Conservation (phyloP, 345 rosid genomes). For the Hibiscus trionum region DNA sequence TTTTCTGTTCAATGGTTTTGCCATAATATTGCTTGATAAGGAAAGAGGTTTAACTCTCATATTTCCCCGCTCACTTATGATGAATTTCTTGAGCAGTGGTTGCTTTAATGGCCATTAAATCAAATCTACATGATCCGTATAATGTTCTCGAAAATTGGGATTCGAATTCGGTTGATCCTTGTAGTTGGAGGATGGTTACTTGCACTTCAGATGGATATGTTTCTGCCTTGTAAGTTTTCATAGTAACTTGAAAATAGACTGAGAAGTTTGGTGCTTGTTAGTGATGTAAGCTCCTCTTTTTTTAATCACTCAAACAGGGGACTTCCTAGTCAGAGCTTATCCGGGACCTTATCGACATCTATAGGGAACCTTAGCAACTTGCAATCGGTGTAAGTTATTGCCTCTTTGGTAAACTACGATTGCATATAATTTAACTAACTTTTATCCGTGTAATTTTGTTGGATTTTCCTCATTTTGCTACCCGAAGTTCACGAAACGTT, state of each 20-base stretch:
- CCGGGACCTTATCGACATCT: constrained; percentile 44
- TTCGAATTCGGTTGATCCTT: constrained; percentile 93
- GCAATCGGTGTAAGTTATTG: constrained; percentile 70
- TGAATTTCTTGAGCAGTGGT: constrained; percentile 56
- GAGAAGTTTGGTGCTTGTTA: not conserved
- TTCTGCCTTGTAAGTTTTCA: constrained; percentile 66
- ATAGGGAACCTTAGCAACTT: constrained; percentile 80
- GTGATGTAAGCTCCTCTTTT: constrained; percentile 1
- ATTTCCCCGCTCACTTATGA: not conserved
- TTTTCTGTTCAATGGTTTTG: not conserved
- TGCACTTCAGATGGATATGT: constrained; percentile 83
- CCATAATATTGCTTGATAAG: constrained; percentile 1
- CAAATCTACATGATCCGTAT: constrained; percentile 72
- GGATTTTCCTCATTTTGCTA: not conserved
- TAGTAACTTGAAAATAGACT: not conserved
- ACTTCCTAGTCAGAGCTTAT: constrained; percentile 63
- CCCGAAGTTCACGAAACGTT: not conserved
- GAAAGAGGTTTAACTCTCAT: not conserved
- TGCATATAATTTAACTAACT: not conserved
- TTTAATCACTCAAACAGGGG: constrained; percentile 42
- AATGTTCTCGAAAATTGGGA: constrained; percentile 96
- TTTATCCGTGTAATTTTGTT: not conserved
- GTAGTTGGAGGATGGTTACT: constrained; percentile 99
- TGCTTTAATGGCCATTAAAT: constrained; percentile 79
- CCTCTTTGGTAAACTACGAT: constrained; percentile 1